A percentile compares a stretch with the other conserved stretches of the same genome.
Conservation (phyloP, 495 filamentous ascomycete genomes). For the Aspergillus wentii region DNA sequence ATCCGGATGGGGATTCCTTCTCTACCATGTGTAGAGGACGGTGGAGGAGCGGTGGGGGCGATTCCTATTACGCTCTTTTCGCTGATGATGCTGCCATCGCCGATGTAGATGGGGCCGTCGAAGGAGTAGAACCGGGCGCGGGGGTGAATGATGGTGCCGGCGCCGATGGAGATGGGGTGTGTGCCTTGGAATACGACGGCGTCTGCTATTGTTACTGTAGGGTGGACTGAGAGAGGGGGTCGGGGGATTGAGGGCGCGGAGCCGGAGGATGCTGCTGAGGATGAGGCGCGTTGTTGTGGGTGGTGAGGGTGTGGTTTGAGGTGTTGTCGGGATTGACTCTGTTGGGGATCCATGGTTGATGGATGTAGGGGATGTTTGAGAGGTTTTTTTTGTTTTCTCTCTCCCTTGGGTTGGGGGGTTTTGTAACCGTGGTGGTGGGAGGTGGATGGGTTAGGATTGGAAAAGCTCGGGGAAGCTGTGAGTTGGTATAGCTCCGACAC, state of each 20-base stretch:
- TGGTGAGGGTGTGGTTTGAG: slow-evolving; percentile 19
- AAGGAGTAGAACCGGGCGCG: slow-evolving; percentile 65
- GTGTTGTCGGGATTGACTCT: slow-evolving; percentile 4
- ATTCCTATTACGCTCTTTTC: slow-evolving; percentile 64
- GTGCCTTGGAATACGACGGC: slow-evolving; percentile 68
- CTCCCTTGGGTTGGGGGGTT: too few species aligned
- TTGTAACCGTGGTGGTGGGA: background rate
- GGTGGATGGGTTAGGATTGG: too few species aligned
- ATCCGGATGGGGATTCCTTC: slow-evolving; percentile 22
- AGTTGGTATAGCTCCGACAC: too few species aligned
- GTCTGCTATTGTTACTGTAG: slow-evolving; percentile 68
- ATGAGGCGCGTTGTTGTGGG: slow-evolving; percentile 19
- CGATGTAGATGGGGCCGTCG: slow-evolving; percentile 66
- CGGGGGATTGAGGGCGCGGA: slow-evolving; percentile 16
- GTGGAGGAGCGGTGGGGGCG: slow-evolving; percentile 22
- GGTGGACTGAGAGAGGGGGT: slow-evolving; percentile 66
- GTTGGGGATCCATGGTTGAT: slow-evolving; percentile 3
- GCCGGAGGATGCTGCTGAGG: slow-evolving; percentile 14
- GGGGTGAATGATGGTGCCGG: slow-evolving; percentile 77
- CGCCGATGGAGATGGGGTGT: slow-evolving; percentile 64
- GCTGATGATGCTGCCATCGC: slow-evolving; percentile 67
- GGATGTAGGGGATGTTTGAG: slow-evolving; percentile 22
- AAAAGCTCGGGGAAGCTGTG: too few species aligned
- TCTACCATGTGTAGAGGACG: background rate
- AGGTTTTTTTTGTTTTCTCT: slow-evolving; percentile 16